These are phyloP conservation scores for Hypoxylon perforatum DNA, from an alignment of 495 filamentous ascomycete genomes.

Conservation along the genomic window DNA sequence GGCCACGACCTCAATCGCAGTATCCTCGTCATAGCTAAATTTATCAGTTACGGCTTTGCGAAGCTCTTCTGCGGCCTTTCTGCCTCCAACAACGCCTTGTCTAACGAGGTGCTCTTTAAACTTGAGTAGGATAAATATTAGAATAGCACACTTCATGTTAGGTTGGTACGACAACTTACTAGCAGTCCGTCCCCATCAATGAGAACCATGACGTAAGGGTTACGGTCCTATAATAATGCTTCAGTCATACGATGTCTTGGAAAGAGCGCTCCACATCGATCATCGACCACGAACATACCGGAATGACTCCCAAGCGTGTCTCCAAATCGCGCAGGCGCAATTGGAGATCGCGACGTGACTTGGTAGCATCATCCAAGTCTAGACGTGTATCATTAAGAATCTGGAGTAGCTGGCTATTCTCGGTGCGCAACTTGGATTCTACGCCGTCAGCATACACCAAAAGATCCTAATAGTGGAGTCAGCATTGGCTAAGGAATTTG, in stretches of 20 bases:
- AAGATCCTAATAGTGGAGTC: constrained; percentile 52
- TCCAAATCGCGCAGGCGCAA: constrained; percentile 51
- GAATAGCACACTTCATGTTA: background rate
- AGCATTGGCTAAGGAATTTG: background rate
- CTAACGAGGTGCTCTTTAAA: constrained; percentile 75
- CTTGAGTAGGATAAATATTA: constrained; percentile 42
- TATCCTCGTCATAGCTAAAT: constrained; percentile 48
- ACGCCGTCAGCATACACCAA: constrained; percentile 50
- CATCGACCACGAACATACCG: constrained; percentile 39
- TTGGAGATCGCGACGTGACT: constrained; percentile 56
- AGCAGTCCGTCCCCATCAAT: constrained; percentile 84
- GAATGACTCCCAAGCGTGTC: constrained; percentile 35
- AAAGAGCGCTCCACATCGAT: constrained; percentile 3
- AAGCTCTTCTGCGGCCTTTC: constrained; percentile 72
- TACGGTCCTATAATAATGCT: constrained; percentile 66
- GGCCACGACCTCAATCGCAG: constrained; percentile 66
- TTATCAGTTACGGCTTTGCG: constrained; percentile 62
- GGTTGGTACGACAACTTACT: constrained; percentile 50
- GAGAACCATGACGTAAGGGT: constrained; percentile 79
- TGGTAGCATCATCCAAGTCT: constrained; percentile 55
- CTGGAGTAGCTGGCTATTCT: constrained; percentile 49
- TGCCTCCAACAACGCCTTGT: constrained; percentile 75
- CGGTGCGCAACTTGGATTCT: constrained; percentile 49
- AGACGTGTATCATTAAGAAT: constrained; percentile 52
- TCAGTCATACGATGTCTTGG: constrained; percentile 33